Percentiles rank a stretch among this genome's conserved stretches.
Conservation (phyloP, 2,329 filamentous ascomycete genomes). For the Macrophomina pseudophaseolina region DNA sequence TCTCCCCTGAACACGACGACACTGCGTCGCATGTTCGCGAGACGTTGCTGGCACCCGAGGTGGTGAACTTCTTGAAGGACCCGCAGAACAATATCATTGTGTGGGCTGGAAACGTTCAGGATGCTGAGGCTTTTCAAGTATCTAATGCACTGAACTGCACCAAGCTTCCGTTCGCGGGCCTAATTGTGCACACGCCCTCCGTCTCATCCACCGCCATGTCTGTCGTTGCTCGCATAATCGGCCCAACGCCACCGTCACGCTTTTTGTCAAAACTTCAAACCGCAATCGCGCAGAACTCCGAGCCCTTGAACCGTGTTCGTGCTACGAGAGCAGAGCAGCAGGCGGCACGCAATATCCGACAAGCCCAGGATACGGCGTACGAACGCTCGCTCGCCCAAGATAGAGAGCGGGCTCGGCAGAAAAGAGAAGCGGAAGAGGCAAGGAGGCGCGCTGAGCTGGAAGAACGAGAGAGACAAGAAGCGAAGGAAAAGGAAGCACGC, state of each 20-base stretch:
- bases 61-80: slow-evolving; percentile 75
- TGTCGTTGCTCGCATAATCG: slow-evolving; percentile 78
- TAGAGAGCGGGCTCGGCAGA: slow-evolving; percentile 78
- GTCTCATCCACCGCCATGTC: slow-evolving; percentile 89
- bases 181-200: slow-evolving; percentile 86
- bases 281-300: slow-evolving; percentile 76
- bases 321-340: slow-evolving; percentile 79
- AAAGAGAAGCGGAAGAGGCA: slow-evolving; percentile 74
- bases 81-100: slow-evolving; percentile 79
- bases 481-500: slow-evolving; percentile 60
- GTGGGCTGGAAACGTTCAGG: slow-evolving; percentile 91
- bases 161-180: slow-evolving; percentile 87
- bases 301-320: slow-evolving; percentile 75
- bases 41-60: slow-evolving; percentile 77
- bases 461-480: slow-evolving; percentile 67
- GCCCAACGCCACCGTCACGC: slow-evolving; percentile 70
- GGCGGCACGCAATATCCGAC: slow-evolving; percentile 77
- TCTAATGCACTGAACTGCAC: slow-evolving; percentile 85
- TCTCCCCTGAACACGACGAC: slow-evolving; percentile 95
- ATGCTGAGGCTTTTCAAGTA: slow-evolving; percentile 93
- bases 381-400: slow-evolving; percentile 89
- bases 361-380: slow-evolving; percentile 91
- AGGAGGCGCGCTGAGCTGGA: slow-evolving; percentile 67
- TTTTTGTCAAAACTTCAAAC: slow-evolving; percentile 76
- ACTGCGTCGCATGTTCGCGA: slow-evolving; percentile 80